Evolutionary conservation across 495 filamentous ascomycete species (phyloP), one percentile per base, ranked within the genome.

Genomic region (Apiosordaria backusii): DNA sequence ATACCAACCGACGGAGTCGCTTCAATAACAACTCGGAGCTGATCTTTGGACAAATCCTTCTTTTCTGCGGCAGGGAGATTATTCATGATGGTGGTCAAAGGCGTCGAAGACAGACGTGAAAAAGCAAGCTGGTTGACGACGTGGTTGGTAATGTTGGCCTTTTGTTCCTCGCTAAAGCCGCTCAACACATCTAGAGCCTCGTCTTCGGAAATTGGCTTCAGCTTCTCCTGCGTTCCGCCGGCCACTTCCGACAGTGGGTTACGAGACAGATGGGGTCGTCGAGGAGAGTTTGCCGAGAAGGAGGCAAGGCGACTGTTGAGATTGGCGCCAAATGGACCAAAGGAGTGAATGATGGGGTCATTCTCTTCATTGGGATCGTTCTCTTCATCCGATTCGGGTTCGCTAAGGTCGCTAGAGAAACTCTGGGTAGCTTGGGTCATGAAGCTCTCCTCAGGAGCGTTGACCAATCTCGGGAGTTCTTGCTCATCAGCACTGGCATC

Each of bases 51-150:
- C 0, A 88, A 75, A 24, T 83, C 83, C 60, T 76, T 79, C 71
- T 80, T 83, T 72, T 83, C 83, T 24, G 89, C 85, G 4, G 87
- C 79, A 10, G 95, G 94, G 4, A 98, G 86, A 71, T 95, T 90
- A 74, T 85, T 88, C 77, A 96, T 78, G 65, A 99, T 91, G 13
- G 90, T 89, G 0, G 93, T 93, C 50, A 98, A 86, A 1, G 95
- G 94, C 1, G 91, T 93, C 13, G 93, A 95, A n/a, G 93, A 92
- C 1, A 97, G 82, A 21, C 96, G 91, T 15, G 95, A 97, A 75
- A 90, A 99, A n/a, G 96, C 93, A 21, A 99, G 83, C 76, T 99
- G 95, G 75, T 98, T 99, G 71, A 91, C 83, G 60, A 93, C 88
- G 72, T 98, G 96, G 73, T 97, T 92, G 54, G 78, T 77, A 61